phyloP scores from a whole-genome alignment of 2,329 filamentous ascomycete species.

The Hymenotorrendiella dingleyae region DNA sequence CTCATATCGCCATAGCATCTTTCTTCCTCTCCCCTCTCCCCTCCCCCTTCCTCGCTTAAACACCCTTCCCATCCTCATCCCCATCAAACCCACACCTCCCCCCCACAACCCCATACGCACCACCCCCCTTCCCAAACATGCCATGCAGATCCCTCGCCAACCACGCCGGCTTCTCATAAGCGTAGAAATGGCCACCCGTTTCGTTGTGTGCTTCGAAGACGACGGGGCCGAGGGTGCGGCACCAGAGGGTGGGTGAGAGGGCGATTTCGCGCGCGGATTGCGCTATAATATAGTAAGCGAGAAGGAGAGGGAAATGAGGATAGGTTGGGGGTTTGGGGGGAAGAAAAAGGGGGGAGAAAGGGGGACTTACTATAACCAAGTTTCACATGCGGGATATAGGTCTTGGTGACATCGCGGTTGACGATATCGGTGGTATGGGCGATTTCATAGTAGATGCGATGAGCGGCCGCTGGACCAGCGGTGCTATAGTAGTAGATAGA shows the following conservation, averaged over 20 bases:
- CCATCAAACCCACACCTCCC: slow-evolving; percentile 26
- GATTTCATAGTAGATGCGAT: slow-evolving; percentile 68
- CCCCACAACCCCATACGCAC: slow-evolving; percentile 33
- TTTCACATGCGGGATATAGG: slow-evolving; percentile 25
- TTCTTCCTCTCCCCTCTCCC: too few species aligned
- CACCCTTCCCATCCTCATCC: too few species aligned
- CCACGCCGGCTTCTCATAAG: slow-evolving; percentile 49
- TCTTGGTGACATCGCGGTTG: slow-evolving; percentile 25
- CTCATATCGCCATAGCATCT: too few species aligned
- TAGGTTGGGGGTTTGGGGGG: too few species aligned
- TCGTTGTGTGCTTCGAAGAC: slow-evolving; percentile 44
- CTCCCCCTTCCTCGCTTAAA: too few species aligned
- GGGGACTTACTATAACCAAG: slow-evolving; percentile 40
- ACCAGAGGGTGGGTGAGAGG: slow-evolving; percentile 50
- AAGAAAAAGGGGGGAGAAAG: neutral
- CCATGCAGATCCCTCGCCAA: slow-evolving; percentile 46
- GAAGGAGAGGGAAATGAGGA: neutral
- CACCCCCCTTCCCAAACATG: slow-evolving; percentile 52
- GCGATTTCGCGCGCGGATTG: slow-evolving; percentile 54
- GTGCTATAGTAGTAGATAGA: slow-evolving; percentile 66
- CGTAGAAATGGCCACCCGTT: slow-evolving; percentile 51
- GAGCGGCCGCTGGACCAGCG: slow-evolving; percentile 61
- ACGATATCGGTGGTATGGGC: slow-evolving; percentile 34
- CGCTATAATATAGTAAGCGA: slow-evolving; percentile 23
- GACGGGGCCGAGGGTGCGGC: slow-evolving; percentile 51